Evolutionary conservation across 139 green algal species (phyloP).

Genomic region (Deuterostichococcus epilithicus): DNA sequence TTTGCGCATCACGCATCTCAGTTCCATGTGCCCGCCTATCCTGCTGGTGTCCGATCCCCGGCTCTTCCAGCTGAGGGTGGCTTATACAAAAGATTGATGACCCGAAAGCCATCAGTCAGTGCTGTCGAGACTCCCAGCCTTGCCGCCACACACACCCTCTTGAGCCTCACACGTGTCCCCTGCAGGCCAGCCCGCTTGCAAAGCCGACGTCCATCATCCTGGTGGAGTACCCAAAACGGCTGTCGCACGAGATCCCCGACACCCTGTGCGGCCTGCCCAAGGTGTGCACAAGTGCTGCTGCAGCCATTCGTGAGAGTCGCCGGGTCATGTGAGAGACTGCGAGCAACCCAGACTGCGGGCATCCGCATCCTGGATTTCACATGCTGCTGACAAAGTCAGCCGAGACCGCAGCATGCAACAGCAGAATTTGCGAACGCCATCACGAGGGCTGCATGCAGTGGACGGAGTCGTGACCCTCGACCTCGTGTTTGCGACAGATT

Average conservation of each 20-base stretch:
- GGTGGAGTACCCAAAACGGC: slow-evolving; percentile 81
- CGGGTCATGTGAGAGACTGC: background rate
- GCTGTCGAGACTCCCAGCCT: too few species aligned
- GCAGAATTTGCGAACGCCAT: too few species aligned
- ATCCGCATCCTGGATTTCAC: too few species aligned
- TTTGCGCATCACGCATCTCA: slow-evolving; percentile 9
- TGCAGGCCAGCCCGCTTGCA: background rate
- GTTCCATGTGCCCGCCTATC: background rate
- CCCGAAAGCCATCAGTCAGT: too few species aligned
- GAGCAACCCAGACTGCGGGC: too few species aligned
- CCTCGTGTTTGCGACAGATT: background rate
- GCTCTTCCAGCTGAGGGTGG: too few species aligned
- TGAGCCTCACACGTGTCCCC: background rate
- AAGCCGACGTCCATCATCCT: slow-evolving; percentile 53
- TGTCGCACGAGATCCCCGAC: slow-evolving; percentile 41
- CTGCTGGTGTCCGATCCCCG: background rate
- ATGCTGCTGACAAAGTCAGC: too few species aligned
- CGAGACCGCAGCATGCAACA: too few species aligned
- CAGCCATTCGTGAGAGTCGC: background rate
- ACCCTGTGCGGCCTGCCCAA: slow-evolving; percentile 42
- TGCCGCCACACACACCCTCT: background rate
- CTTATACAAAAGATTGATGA: too few species aligned
- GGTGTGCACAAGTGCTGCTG: slow-evolving; percentile 20
- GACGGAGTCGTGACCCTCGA: too few species aligned
- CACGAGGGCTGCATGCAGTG: too few species aligned